phyloP scores from a whole-genome alignment of 345 rosid species.

The thale cress (Arabidopsis thaliana) region TAIR10.1 NC_003074.8:3817501-3818000 shows the following conservation, averaged over 20 bases:
- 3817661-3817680: background rate
- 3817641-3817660: conserved; percentile 12
- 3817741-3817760: conserved; percentile 12
- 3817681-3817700: conserved; percentile 30
- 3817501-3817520: conserved; percentile 17
- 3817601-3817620: background rate
- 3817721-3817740: conserved; percentile 4
- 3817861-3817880: background rate
- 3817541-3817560: background rate
- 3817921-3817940: background rate
- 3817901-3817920: background rate
- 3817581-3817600: background rate
- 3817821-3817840: conserved; percentile 15
- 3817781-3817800: conserved; percentile 26
- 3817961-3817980: conserved; percentile 82
- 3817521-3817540: conserved; percentile 17
- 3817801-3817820: conserved; percentile 26
- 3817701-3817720: conserved; percentile 29
- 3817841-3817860: conserved; percentile 15
- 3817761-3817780: conserved; percentile 21
- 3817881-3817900: background rate
- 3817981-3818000: conserved; percentile 64
- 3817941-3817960: background rate
- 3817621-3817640: background rate
- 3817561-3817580: background rate